Base-by-base conservation (phyloP, 768 basidiomycete species). In the Hortiboletus campestris region DNA sequence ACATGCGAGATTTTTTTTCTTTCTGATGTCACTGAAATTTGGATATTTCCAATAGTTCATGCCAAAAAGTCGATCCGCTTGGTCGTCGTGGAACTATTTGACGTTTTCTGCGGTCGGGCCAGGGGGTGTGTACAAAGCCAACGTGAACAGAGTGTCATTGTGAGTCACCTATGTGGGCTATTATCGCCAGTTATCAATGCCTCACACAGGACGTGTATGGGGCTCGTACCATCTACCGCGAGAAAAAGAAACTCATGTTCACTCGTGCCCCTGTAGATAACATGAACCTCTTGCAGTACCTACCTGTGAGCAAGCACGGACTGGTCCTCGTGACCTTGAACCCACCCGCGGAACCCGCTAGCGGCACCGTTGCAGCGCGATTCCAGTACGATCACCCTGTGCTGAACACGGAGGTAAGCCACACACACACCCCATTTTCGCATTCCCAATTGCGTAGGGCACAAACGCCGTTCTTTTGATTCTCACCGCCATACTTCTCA, bases 61-160 rank as follows among this genome's bases (percentile, higher is more conserved):
- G 87, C 90, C 88, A 0, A 74, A 73, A 53, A 74, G 74, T 46
- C 72, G 79, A 19, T 58, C 73, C 12, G 86, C 86, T 0, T 91
- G 88, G 85, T 85, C 86, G 0, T 85, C 85, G 60, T 91, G 88
- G 88, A 91, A 90, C 67, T 90, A 88, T 65, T 68, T 89, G n/a
- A 84, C 86, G 1, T 74, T 69, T 35, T 82, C 80, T 17, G 64
- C 68, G 17, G 51, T 71, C 19, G 73, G 77, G 55, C 55, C 51
- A 8, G 62, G 72, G 6, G 77, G 79, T 4, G 52, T 59, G 16
- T 55, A 67, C 56, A 74, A 77, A 51, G 71, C 78, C 14, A 83
- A 86, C 59, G 74, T 80, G 6, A 78, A 88, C 58, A 75, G 78
- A 35, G 82, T 89, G 14, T 79, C 85, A 8, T 67, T 88, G 87